Evolutionary conservation across 164 flowering plant genomes (phyloP), one percentile per base, ranked within the genome.

Genomic region (Vitis riparia): DNA sequence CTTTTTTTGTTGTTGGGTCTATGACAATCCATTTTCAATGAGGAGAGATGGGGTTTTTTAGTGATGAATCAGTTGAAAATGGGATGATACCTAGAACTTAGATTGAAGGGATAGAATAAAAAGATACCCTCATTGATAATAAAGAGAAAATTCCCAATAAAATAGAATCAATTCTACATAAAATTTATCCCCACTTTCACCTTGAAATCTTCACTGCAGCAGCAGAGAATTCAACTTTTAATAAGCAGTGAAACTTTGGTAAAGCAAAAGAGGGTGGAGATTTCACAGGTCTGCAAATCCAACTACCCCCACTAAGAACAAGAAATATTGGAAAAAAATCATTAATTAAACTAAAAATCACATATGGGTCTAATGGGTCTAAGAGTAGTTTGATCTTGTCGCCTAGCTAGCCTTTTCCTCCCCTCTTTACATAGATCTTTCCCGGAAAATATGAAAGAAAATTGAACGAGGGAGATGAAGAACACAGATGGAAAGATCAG

Each of bases 141-240:
- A 74, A 74, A 64, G 69, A 64, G 63, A 51, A n/a, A 27, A 30
- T 19, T 27, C 60, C 37, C 52, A 57, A 65, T 16, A 49, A 48
- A 57, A 57, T 50, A 65, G 69, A 71, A 71, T 71, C 69, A 11
- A n/a, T 63, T 8, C 68, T 56, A 50, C 47, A 63, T 62, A 66
- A 66, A 59, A 72, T 52, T 19, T 59, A 19, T 6, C 7, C 53
- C 7, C 49, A 44, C 62, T 37, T 9, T 8, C 58, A 55, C 11
- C 47, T 53, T 4, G 61, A 52, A 30, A 19, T 62, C 61, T 47
- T 23, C 15, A 19, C 19, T 50, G 37, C 63, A 9, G 30, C 71
- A 19, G 4, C 48, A 37, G 7, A 37, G 44, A 37, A 37, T 37
- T 6, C 44, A 37, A 37, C 44, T 37, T 37, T 37, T 2, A 17